phyloP scores from a whole-genome alignment of 495 filamentous ascomycete genomes.

The Jackrogersella minutella region DNA sequence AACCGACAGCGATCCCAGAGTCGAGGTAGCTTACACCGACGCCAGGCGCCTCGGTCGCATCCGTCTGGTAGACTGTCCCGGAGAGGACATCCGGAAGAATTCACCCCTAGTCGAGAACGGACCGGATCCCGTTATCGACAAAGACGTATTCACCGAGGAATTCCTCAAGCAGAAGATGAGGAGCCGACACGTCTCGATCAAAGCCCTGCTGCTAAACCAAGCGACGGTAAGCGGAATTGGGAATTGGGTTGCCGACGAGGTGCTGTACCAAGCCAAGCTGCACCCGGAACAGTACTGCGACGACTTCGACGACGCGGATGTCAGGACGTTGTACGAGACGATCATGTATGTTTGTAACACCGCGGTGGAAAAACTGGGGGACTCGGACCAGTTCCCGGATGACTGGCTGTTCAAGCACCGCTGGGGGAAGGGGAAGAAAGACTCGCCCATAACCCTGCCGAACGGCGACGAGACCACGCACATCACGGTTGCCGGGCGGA shows the following conservation, averaged over 20 bases:
- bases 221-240: slow-evolving; percentile 91
- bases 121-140: slow-evolving; percentile 89
- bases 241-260: slow-evolving; percentile 96
- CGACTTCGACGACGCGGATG: slow-evolving; percentile 75
- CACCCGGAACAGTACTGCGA: slow-evolving; percentile 94
- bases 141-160: slow-evolving; percentile 72
- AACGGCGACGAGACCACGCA: slow-evolving; percentile 85
- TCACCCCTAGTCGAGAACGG: slow-evolving; percentile 88
- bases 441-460: slow-evolving; percentile 68
- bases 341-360: slow-evolving; percentile 80
- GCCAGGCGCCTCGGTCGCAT: slow-evolving; percentile 77
- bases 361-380: slow-evolving; percentile 80
- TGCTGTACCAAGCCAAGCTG: slow-evolving; percentile 83
- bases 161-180: slow-evolving; percentile 75
- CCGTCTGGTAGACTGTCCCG: slow-evolving; percentile 81
- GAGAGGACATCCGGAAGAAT: slow-evolving; percentile 73
- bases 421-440: slow-evolving; percentile 90
- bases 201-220: slow-evolving; percentile 87
- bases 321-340: slow-evolving; percentile 73
- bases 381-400: slow-evolving; percentile 83
- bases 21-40: slow-evolving; percentile 87
- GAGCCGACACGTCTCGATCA: slow-evolving; percentile 82
- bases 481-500: slow-evolving; percentile 86
- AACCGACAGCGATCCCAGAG: slow-evolving; percentile 61
- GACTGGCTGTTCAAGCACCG: slow-evolving; percentile 93